Base-by-base conservation (phyloP, 148 eudicot species). In the Rhododendron mucronatum region DNA sequence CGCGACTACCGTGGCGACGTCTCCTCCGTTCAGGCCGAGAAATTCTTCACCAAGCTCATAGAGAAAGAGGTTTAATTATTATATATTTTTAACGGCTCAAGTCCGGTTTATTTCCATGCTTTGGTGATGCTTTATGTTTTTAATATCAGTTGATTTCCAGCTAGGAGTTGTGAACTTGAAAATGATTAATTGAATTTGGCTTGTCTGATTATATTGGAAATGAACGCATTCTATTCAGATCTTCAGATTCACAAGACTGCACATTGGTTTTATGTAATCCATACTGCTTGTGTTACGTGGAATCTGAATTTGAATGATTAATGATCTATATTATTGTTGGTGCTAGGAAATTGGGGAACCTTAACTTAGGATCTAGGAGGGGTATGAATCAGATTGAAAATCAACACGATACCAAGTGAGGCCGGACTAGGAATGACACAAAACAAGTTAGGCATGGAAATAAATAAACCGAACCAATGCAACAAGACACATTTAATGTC, bases 1-100 rank as follows among this genome's bases (percentile, higher is more conserved):
- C 96, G 98, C 15, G 99, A 97, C 80, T 97, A 91, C 83, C 98
- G 99, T 11, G 99, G 99, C 37, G 99, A 97, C 67, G 98, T 97
- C 28, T 84, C 98, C 1, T 87, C 94, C 21, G 50, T 71, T 0
- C 93, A 97, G 76, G 99, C 98, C 51, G 99, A 97, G 75, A 91
- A 91, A 0, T 95, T 92, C 92, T 97, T 97, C 94, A 90, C 98
- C 87, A 95, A 92, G 85, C 95, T 96, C 90, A 88, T 96, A 82
- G 94, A 91, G 21, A 95, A 90, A 88, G 94, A 95, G 98, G 99
- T 96, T 69, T 63, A 2, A 2, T 63, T 63, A 9, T 65, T 2
- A 8, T 65, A 16, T 4, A 4, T 16, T 55, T 51, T 55, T 55
- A 55, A n/a, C 14, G 30, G 71, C 45, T 26, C 3, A 16, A 33